phyloP scores from a whole-genome alignment of 495 filamentous ascomycete species.

The Penicillium argentinense region DNA sequence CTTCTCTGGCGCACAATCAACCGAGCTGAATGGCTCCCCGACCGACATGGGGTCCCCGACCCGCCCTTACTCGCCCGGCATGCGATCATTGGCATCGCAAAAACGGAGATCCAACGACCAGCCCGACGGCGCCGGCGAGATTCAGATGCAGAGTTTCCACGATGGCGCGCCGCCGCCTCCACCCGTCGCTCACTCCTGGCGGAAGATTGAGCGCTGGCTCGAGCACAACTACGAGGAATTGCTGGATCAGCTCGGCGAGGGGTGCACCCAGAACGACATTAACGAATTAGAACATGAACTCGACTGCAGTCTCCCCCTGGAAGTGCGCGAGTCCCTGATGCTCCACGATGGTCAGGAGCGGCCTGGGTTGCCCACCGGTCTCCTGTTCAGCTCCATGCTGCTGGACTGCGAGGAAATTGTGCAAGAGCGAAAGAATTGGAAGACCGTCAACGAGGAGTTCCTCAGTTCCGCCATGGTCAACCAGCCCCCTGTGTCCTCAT shows the following conservation, averaged over 20 bases:
- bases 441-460: constrained; percentile 85
- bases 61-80: constrained; percentile 83
- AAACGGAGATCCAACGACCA: constrained; percentile 54
- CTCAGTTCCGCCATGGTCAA: constrained; percentile 57
- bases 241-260: constrained; percentile 87
- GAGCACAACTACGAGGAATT: constrained; percentile 95
- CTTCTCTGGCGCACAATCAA: constrained; percentile 53
- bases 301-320: constrained; percentile 90
- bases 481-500: constrained; percentile 59
- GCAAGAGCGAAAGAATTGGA: constrained; percentile 97
- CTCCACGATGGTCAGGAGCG: constrained; percentile 96
- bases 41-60: constrained; percentile 52
- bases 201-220: constrained; percentile 87
- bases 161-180: constrained; percentile 90
- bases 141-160: constrained; percentile 94
- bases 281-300: constrained; percentile 96
- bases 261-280: constrained; percentile 88
- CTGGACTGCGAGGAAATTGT: constrained; percentile 98
- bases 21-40: constrained; percentile 63
- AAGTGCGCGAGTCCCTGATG: constrained; percentile 88
- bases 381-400: constrained; percentile 92
- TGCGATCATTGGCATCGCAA: constrained; percentile 69
- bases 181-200: constrained; percentile 86
- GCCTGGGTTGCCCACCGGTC: constrained; percentile 83
- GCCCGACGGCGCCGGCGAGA: constrained; percentile 72